Evolutionary conservation across 2,329 filamentous ascomycete species (phyloP).

Genomic region (Aspergillus brunneoviolaceus): DNA sequence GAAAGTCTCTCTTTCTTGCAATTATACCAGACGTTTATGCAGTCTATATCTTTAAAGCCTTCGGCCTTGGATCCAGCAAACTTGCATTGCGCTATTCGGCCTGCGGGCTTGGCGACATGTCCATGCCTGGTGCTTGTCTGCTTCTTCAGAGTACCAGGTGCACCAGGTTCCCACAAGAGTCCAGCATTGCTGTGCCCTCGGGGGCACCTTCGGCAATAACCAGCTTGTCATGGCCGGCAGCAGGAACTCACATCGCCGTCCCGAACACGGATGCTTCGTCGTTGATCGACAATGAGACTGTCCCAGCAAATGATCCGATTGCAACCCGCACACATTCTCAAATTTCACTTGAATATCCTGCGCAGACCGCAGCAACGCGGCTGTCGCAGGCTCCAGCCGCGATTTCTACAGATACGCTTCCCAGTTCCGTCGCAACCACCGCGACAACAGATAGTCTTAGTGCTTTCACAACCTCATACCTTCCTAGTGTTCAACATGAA

Average conservation of each 20-base stretch:
- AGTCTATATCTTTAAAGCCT: background rate
- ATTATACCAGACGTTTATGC: conserved; percentile 2
- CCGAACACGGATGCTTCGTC: background rate
- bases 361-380: background rate
- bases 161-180: conserved; percentile 23
- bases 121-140: conserved; percentile 26
- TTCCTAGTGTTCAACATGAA: background rate
- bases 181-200: conserved; percentile 6
- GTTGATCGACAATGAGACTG: background rate
- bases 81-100: conserved; percentile 8
- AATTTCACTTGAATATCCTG: background rate
- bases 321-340: background rate
- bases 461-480: background rate
- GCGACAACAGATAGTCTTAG: background rate
- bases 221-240: conserved; percentile 6
- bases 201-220: conserved; percentile 11
- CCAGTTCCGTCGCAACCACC: background rate
- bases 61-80: conserved; percentile 8
- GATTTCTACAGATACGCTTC: background rate
- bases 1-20: background rate
- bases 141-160: conserved; percentile 27
- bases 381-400: background rate
- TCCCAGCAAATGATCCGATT: background rate
- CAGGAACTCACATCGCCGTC: conserved; percentile 2
- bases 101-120: conserved; percentile 27